Percentiles rank a stretch among this genome's conserved stretches.
phyloP scores from a whole-genome alignment of 805 yeast genomes.

The Ascoidea asiatica region DNA sequence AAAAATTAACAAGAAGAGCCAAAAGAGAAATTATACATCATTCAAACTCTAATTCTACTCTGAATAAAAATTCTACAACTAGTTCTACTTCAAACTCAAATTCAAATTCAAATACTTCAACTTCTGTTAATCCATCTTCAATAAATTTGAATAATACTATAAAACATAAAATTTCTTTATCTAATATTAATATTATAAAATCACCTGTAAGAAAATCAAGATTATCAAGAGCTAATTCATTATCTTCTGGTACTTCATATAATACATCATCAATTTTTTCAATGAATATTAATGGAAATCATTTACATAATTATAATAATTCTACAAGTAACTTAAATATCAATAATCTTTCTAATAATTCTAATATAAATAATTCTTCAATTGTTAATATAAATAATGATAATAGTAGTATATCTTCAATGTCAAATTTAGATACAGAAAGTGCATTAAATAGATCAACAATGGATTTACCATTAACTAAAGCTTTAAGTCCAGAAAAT shows the following conservation, averaged over 20 bases:
- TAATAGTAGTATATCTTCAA: background rate
- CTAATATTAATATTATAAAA: background rate
- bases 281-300: no score
- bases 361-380: no score
- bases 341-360: background rate
- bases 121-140: background rate
- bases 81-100: background rate
- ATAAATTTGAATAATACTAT: no score
- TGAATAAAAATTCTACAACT: background rate
- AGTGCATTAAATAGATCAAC: background rate
- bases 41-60: no score
- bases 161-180: background rate
- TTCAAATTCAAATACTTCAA: background rate
- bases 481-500: background rate
- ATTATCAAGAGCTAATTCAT: background rate
- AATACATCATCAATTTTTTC: background rate
- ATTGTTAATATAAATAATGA: no score
- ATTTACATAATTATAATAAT: no score
- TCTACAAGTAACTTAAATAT: background rate
- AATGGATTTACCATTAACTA: background rate
- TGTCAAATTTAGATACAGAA: background rate
- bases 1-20: conserved; percentile 2
- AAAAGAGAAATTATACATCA: background rate
- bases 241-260: background rate
- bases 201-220: background rate